These are phyloP conservation scores for Pichia cabralensis DNA, from an alignment of 805 yeast genomes.

Conservation along the genomic window DNA sequence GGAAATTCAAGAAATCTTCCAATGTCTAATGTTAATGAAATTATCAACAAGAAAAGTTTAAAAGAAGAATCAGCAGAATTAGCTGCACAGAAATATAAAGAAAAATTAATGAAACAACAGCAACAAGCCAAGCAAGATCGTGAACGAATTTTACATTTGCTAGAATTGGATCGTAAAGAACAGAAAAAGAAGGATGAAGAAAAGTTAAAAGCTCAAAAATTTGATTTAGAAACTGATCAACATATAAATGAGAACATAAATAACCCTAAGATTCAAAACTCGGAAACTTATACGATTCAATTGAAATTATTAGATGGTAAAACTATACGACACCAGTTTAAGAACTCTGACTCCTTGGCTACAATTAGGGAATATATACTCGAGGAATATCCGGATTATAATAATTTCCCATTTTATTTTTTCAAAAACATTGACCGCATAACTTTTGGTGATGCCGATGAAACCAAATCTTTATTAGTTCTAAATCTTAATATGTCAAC, in stretches of 20 bases:
- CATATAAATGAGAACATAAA: constrained; percentile 18
- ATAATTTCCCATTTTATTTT: constrained; percentile 40
- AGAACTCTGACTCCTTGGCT: constrained; percentile 33
- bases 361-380: constrained; percentile 58
- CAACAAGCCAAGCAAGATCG: constrained; percentile 38
- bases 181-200: constrained; percentile 7
- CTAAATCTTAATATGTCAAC: constrained; percentile 62
- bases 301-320: constrained; percentile 61
- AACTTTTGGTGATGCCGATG: constrained; percentile 54
- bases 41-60: constrained; percentile 13
- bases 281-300: constrained; percentile 37
- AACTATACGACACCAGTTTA: constrained; percentile 42
- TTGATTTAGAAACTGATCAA: constrained; percentile 1
- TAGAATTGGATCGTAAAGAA: constrained; percentile 38
- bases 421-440: constrained; percentile 48
- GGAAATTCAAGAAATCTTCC: too few relatives aligned
- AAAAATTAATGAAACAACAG: constrained; percentile 28
- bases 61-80: constrained; percentile 34
- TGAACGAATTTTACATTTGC: constrained; percentile 41
- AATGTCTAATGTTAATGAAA: neutral
- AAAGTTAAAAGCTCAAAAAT: constrained; percentile 1
- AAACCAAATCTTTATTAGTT: constrained; percentile 39
- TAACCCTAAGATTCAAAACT: constrained; percentile 13
- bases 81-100: constrained; percentile 29
- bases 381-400: constrained; percentile 35